Base-by-base conservation (phyloP, 2,329 filamentous ascomycete genomes). In the Scedosporium boydii region DNA sequence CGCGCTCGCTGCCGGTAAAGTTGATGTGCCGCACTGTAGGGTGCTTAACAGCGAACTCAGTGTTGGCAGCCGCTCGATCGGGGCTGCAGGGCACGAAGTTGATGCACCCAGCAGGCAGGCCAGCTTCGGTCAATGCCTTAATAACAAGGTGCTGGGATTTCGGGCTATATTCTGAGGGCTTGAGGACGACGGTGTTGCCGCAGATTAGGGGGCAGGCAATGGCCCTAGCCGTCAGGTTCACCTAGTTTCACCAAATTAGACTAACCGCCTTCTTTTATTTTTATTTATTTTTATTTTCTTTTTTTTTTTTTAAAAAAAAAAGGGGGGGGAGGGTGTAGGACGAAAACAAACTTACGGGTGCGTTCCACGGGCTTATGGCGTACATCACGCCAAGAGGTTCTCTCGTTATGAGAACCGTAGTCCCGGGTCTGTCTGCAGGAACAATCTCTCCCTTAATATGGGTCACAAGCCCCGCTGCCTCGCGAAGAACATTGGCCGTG, bases 381-480 rank as follows among this genome's bases (percentile, higher is more conserved):
- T 90, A 74, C 18, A 89, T 79, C 3, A 90, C 87, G 1, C 88
- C 88, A 65, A 84, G 87, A 0, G 88, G 86, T 71, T 89, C 85
- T 69, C 86, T 86, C 67, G 83, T 78, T 1, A 91, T 75, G 64
- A 90, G 74, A 0, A 85, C 86, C 9, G 75, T 79, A 23, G 80
- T 80, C 0, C 80, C 83, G 38, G 83, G 78, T 1, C 69, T 65
- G 7, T 74, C 70, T 3, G 69, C 70, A 2, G 76, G 74, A 2
- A 71, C 61, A 4, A 75, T 72, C 63, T 72, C 74, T 6, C 71
- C 75, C 62, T 70, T 66, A 63, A 76, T 74, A 18, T 69, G 70
- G 16, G 70, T 73, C 1, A 76, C 69, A 21, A 77, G 69, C 6
- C 76, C 74, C 0, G 77, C 78, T 1, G 75, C 71, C 63, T 80